Evolutionary conservation across 805 yeast genomes (phyloP).

Genomic region (Candida gorgasii): DNA sequence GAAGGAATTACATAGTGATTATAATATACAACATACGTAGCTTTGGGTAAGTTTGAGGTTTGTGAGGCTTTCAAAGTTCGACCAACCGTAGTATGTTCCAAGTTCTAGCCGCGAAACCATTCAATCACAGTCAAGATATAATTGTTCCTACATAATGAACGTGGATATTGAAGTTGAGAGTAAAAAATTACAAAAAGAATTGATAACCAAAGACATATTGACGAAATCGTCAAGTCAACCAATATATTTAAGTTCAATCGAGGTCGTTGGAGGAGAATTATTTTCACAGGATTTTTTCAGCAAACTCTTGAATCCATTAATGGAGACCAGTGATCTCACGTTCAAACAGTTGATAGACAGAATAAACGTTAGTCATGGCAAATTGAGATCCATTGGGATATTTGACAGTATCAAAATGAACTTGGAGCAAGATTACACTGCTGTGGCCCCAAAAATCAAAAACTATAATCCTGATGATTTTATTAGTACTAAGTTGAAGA

Average conservation of each 20-base stretch:
- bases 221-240: constrained; percentile 34
- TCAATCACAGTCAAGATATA: constrained; percentile 1
- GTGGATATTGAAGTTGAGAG: constrained; percentile 2
- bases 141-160: constrained; percentile 1
- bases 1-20: constrained; percentile 7
- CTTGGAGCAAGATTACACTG: constrained; percentile 41
- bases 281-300: constrained; percentile 48
- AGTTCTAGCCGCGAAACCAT: constrained; percentile 3
- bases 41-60: background rate
- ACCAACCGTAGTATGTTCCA: background rate
- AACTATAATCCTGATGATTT: constrained; percentile 38
- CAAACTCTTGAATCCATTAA: constrained; percentile 46
- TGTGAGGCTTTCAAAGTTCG: too few relatives aligned
- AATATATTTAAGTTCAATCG: constrained; percentile 35
- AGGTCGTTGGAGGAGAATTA: constrained; percentile 43
- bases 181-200: constrained; percentile 17
- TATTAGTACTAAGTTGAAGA: constrained; percentile 46
- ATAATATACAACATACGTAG: background rate
- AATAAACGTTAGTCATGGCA: constrained; percentile 32
- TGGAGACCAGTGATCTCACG: constrained; percentile 43
- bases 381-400: constrained; percentile 45
- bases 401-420: constrained; percentile 42
- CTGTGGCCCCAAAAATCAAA: constrained; percentile 24
- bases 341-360: constrained; percentile 40
- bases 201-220: constrained; percentile 32